A percentile compares a stretch with the other conserved stretches of the same genome.
Conservation (phyloP, 108 stramenopile genomes). For the Fragilaria crotonensis region DNA sequence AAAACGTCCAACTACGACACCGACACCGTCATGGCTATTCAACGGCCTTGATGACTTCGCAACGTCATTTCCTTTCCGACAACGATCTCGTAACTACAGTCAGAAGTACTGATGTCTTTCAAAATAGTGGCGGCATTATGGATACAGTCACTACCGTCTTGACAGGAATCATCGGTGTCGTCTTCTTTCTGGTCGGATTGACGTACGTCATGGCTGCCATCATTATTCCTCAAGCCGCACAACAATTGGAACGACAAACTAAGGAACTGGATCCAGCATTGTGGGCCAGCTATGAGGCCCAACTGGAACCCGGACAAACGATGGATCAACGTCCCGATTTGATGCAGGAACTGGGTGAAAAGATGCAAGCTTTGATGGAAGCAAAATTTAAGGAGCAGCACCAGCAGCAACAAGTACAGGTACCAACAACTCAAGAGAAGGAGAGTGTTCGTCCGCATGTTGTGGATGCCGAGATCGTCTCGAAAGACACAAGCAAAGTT, state of each 20-base stretch:
- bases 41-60: no score
- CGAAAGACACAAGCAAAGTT: no score
- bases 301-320: constrained; percentile 32
- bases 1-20: no score
- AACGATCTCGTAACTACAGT: no score
- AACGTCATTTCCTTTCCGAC: no score
- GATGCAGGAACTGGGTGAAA: constrained; percentile 35
- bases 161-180: constrained; percentile 5
- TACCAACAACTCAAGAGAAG: not conserved
- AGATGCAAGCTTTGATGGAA: constrained; percentile 22
- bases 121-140: no score
- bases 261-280: constrained; percentile 21
- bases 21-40: no score
- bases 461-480: no score
- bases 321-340: constrained; percentile 38
- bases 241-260: constrained; percentile 33
- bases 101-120: no score
- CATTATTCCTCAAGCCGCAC: constrained; percentile 25
- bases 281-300: constrained; percentile 30
- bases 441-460: no score
- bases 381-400: constrained; percentile 8
- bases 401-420: not conserved
- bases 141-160: constrained; percentile 4
- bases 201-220: constrained; percentile 11
- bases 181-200: constrained; percentile 9